These are phyloP conservation scores for Aspergillus sojae DNA, from an alignment of 2,329 filamentous ascomycete genomes.

Conservation along the genomic window DNA sequence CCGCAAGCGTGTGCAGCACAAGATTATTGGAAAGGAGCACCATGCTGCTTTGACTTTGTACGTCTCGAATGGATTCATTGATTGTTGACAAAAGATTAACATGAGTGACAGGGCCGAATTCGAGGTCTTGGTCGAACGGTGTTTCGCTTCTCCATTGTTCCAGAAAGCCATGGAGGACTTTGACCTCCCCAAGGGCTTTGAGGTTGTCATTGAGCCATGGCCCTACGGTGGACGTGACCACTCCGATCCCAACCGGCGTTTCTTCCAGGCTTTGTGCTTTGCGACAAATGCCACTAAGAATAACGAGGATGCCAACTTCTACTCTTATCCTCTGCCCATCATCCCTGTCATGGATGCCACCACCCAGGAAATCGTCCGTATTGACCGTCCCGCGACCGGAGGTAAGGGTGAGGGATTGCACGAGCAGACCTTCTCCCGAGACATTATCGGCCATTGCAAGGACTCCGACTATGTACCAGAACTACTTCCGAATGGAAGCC, in stretches of 20 bases:
- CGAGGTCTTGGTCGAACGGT: conserved; percentile 50
- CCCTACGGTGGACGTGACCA: conserved; percentile 58
- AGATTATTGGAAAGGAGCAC: conserved; percentile 50
- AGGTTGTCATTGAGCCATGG: conserved; percentile 60
- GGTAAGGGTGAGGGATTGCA: conserved; percentile 53
- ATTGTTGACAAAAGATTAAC: background rate
- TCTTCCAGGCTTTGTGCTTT: conserved; percentile 58
- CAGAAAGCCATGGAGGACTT: conserved; percentile 55
- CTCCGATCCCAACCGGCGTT: conserved; percentile 51
- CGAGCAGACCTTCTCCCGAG: conserved; percentile 44
- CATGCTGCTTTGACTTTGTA: conserved; percentile 54
- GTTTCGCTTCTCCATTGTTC: conserved; percentile 56
- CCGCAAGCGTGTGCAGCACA: conserved; percentile 46
- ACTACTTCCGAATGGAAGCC: conserved; percentile 47
- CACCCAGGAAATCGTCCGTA: conserved; percentile 57
- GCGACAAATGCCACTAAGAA: conserved; percentile 44
- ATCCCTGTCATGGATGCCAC: conserved; percentile 60
- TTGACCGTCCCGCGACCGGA: conserved; percentile 60
- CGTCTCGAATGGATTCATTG: background rate
- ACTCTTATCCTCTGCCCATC: conserved; percentile 58
- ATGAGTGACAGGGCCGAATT: conserved; percentile 47
- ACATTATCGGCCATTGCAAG: conserved; percentile 56
- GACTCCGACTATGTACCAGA: conserved; percentile 55
- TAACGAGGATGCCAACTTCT: conserved; percentile 63
- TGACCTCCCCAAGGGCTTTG: conserved; percentile 57